Evolutionary conservation across 495 filamentous ascomycete genomes (phyloP).

Genomic region (Penicillium ucsense): DNA sequence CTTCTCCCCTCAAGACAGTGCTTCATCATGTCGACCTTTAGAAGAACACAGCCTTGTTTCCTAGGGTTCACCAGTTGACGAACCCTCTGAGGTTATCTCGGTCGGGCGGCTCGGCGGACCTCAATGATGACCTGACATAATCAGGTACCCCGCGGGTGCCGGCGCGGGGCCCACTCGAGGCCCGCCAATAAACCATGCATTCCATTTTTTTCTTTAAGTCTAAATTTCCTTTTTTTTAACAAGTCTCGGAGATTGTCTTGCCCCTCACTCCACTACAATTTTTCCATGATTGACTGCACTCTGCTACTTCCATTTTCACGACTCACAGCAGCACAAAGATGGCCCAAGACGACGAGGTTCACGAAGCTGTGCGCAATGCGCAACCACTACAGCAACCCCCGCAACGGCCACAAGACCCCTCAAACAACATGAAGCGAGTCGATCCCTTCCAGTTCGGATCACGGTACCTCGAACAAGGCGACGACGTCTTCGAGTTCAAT

Average conservation of each 20-base stretch:
- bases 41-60: no score
- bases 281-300: background rate
- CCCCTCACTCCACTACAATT: no score
- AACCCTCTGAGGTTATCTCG: no score
- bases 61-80: no score
- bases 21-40: no score
- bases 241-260: no score
- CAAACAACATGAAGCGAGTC: conserved; percentile 60
- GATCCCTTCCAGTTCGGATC: conserved; percentile 95
- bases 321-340: conserved; percentile 7
- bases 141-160: conserved; percentile 3
- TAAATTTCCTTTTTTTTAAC: no score
- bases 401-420: conserved; percentile 43
- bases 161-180: background rate
- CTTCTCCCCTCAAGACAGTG: no score
- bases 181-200: background rate
- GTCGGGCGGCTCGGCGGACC: no score
- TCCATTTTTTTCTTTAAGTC: background rate
- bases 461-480: conserved; percentile 67
- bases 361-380: conserved; percentile 33
- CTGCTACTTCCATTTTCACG: background rate
- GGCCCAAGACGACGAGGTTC: conserved; percentile 12
- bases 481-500: conserved; percentile 91
- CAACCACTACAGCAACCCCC: conserved; percentile 32
- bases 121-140: conserved; percentile 4